These are phyloP conservation scores for Rhynchospora breviuscula DNA, from an alignment of 176 grass and related monocot species.

Conservation along the genomic window DNA sequence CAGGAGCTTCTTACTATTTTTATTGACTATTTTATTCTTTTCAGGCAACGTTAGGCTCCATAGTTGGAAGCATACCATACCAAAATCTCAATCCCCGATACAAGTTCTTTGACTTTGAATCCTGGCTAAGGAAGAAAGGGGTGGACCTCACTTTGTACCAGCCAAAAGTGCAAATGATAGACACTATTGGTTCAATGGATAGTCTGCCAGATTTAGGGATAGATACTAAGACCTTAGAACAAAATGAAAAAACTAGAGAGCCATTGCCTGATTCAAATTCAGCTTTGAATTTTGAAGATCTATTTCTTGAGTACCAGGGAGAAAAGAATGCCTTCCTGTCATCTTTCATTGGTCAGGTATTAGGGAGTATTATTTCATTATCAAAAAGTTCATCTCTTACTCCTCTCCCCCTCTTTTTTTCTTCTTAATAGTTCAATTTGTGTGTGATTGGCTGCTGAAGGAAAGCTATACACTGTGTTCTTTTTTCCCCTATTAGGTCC, in stretches of 20 bases:
- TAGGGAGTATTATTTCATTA: slow-evolving; percentile 5
- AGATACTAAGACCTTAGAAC: slow-evolving; percentile 30
- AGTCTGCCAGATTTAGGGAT: slow-evolving; percentile 38
- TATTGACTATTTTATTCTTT: slow-evolving; percentile 26
- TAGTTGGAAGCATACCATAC: slow-evolving; percentile 89
- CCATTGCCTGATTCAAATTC: slow-evolving; percentile 31
- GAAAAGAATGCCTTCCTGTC: slow-evolving; percentile 92
- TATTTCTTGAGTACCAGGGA: slow-evolving; percentile 59
- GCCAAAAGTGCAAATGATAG: slow-evolving; percentile 46
- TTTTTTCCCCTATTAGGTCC: neutral
- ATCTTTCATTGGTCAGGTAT: slow-evolving; percentile 97
- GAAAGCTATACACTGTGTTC: neutral
- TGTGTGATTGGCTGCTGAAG: neutral
- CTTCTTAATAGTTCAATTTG: neutral
- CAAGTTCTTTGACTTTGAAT: slow-evolving; percentile 85
- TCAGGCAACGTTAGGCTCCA: slow-evolving; percentile 81
- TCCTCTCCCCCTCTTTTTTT: neutral
- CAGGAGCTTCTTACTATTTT: slow-evolving; percentile 22
- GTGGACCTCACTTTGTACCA: slow-evolving; percentile 63
- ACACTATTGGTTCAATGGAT: slow-evolving; percentile 36
- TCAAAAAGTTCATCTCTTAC: neutral
- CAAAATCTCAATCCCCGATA: slow-evolving; percentile 69
- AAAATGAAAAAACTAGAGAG: slow-evolving; percentile 34
- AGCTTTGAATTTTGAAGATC: slow-evolving; percentile 58
- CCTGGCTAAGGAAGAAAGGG: slow-evolving; percentile 87